Evolutionary conservation across 2,329 filamentous ascomycete genomes (phyloP).

Genomic region (Lecanicillium sp.): DNA sequence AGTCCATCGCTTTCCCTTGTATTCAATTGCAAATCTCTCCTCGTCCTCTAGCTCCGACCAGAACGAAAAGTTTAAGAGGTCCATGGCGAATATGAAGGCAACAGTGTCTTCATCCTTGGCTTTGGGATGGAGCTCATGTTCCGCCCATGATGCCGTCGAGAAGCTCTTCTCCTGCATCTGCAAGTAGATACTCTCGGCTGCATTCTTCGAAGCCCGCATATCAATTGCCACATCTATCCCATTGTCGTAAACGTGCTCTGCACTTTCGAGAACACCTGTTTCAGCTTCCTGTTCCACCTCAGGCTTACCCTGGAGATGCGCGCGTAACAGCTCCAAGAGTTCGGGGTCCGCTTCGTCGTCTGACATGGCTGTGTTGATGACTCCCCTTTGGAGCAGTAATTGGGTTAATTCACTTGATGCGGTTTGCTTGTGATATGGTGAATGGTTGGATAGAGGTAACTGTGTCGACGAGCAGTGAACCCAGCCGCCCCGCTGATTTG

Average conservation of each 20-base stretch:
- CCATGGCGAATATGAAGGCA: constrained; percentile 95
- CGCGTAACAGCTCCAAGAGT: constrained; percentile 74
- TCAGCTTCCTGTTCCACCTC: constrained; percentile 53
- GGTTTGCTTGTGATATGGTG: too few species aligned
- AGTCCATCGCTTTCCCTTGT: constrained; percentile 74
- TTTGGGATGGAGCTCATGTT: constrained; percentile 85
- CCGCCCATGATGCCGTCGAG: constrained; percentile 77
- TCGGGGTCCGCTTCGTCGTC: constrained; percentile 89
- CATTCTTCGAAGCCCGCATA: constrained; percentile 71
- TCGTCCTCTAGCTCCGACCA: constrained; percentile 69
- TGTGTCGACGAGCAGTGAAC: too few species aligned
- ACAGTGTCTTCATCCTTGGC: constrained; percentile 70
- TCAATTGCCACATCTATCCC: constrained; percentile 87
- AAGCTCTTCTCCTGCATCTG: constrained; percentile 81
- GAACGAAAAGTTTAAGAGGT: constrained; percentile 93
- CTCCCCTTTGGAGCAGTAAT: not conserved
- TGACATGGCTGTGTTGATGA: constrained; percentile 50
- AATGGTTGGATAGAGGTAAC: too few species aligned
- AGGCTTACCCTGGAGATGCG: constrained; percentile 60
- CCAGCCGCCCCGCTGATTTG: too few species aligned
- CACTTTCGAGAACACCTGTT: constrained; percentile 73
- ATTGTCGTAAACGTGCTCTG: constrained; percentile 85
- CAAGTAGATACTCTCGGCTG: constrained; percentile 68
- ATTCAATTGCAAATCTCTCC: constrained; percentile 75
- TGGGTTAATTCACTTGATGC: too few species aligned